phyloP scores from a whole-genome alignment of 2,329 filamentous ascomycete species.

The Stachybotrys chlorohalonatus region DNA sequence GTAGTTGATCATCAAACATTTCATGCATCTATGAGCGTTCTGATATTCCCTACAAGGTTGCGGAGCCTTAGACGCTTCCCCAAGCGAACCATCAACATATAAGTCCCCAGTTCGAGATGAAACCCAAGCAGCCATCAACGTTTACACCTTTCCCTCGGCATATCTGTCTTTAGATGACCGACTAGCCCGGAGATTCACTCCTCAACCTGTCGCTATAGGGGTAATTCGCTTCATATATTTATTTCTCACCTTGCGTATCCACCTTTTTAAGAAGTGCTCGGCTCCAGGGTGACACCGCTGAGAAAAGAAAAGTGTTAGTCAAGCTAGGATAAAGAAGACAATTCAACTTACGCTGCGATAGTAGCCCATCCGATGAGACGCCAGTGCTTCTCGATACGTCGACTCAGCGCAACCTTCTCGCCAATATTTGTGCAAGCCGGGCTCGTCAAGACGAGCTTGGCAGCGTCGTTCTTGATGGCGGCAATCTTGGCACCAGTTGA shows the following conservation, averaged over 20 bases:
- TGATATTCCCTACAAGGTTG: constrained; percentile 8
- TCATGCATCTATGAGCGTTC: constrained; percentile 15
- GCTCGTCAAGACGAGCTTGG: constrained; percentile 85
- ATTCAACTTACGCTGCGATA: constrained; percentile 53
- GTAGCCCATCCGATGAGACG: constrained; percentile 88
- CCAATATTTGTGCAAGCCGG: constrained; percentile 95
- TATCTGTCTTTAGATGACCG: neutral
- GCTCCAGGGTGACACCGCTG: constrained; percentile 46
- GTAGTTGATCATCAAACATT: constrained; percentile 9
- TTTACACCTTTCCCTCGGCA: neutral
- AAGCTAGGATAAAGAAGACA: neutral
- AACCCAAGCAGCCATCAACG: neutral
- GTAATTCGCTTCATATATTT: neutral
- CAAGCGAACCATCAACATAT: neutral
- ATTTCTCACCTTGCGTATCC: neutral
- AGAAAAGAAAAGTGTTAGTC: constrained; percentile 12
- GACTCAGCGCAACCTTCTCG: constrained; percentile 92
- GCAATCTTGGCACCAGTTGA: constrained; percentile 96
- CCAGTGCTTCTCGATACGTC: constrained; percentile 99
- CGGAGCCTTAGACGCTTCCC: neutral
- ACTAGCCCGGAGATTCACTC: neutral
- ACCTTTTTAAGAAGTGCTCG: constrained; percentile 31
- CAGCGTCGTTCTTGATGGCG: constrained; percentile 94
- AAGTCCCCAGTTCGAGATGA: constrained; percentile 3
- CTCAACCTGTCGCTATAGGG: neutral